Base-by-base conservation (phyloP, 208 protist genomes). In the Naegleria lovaniensis region DNA sequence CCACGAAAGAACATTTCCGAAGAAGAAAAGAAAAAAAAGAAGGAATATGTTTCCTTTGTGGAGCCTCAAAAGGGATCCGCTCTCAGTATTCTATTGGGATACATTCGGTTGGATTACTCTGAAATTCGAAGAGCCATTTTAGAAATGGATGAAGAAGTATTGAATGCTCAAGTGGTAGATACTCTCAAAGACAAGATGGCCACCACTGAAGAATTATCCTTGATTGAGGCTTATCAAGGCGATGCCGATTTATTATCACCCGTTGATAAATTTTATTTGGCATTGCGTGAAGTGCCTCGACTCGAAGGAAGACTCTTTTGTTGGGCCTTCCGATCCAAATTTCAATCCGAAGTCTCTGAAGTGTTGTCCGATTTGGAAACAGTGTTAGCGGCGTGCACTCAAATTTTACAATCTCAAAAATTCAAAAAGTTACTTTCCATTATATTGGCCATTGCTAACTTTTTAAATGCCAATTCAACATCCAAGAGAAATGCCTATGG, bases 381-480 rank as follows among this genome's bases (percentile, higher is more conserved):
- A 5, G 33, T 90, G 3, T 33, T 41, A 5, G 39, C 22, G 13
- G 51, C 55, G 19, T 15, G 13, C 19, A 0, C 11, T 19, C 43
- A 85, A 59, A 40, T 90, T 38, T 11, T 19, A 11, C 3, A 40
- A 43, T 41, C n/a, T 39, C 33, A 76, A 11, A 85, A 40, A 39
- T 83, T 90, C n/a, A 87, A 75, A 59, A 33, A 83, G 40, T 90
- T 90, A 19, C 51, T 90, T 4, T 38, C 89, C 0, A 29, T 90
- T 39, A 9, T 87, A n/a, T 43, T 90, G 25, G 89, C 89, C 19
- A 41, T 90, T 75, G 55, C 83, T 11, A 90, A 90, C 36, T 90
- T 88, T 43, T 90, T 90, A n/a, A 90, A 90, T 83, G 89, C n/a
- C 6, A 87, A 87, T 5, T 83, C 48, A 86, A 7, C 43, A 88